Evolutionary conservation across 306 rosid genomes (phyloP).

Genomic region (Castanea sativa): DNA sequence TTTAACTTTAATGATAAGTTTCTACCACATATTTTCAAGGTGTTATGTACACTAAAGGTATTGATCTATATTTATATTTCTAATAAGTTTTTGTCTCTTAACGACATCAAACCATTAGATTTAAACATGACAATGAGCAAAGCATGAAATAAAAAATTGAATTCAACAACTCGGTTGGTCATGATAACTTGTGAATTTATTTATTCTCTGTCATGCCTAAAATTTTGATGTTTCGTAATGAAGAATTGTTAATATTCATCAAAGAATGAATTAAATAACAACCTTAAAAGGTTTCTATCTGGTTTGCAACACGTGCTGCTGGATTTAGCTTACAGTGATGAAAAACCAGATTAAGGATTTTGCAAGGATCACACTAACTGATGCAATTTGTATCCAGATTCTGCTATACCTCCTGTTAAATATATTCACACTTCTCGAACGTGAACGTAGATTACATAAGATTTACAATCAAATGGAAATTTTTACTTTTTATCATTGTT

Average conservation of each 20-base stretch:
- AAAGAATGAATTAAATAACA: not conserved
- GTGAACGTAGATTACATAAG: constrained; percentile 4
- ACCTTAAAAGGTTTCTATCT: constrained; percentile 74
- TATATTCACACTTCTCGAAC: constrained; percentile 17
- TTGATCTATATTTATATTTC: too few relatives aligned
- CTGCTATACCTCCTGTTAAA: constrained; percentile 50
- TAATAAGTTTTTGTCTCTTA: too few relatives aligned
- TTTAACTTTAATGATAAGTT: too few relatives aligned
- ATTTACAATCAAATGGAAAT: not conserved
- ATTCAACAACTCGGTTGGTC: too few relatives aligned
- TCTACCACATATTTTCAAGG: too few relatives aligned
- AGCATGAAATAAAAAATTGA: too few relatives aligned
- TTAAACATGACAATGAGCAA: too few relatives aligned
- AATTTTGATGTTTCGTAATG: not conserved
- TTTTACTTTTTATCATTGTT: not conserved
- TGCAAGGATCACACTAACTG: not conserved
- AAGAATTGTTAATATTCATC: not conserved
- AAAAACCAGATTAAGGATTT: constrained; percentile 55
- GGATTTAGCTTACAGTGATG: constrained; percentile 59
- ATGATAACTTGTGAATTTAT: too few relatives aligned
- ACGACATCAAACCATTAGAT: too few relatives aligned
- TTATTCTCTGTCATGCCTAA: too few relatives aligned
- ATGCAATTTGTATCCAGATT: constrained; percentile 65
- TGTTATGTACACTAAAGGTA: too few relatives aligned
- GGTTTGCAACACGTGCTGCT: constrained; percentile 47